Conservation (phyloP, 2,329 filamentous ascomycete genomes). For the Coniochaeta hoffmannii region DNA sequence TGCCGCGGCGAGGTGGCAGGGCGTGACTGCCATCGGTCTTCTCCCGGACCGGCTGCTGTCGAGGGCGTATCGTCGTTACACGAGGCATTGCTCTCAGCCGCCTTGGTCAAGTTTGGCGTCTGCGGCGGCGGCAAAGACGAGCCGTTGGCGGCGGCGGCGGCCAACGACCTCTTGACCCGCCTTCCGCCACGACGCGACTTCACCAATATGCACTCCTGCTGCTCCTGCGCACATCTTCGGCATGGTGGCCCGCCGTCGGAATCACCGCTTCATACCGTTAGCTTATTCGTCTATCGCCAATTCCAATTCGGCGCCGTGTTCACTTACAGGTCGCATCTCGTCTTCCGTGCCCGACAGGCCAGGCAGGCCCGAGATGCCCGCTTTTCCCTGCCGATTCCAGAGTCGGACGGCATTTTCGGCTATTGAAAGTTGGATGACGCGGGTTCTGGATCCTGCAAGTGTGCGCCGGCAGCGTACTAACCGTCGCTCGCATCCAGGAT, state of each 20-base stretch:
- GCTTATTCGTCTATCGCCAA: not conserved
- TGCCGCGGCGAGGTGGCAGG: not conserved
- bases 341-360: constrained; percentile 23
- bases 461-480: too few species aligned
- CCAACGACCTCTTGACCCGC: constrained; percentile 14
- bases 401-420: not conserved
- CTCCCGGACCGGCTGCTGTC: not conserved
- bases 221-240: constrained; percentile 27
- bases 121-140: not conserved
- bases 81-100: not conserved
- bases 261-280: constrained; percentile 17
- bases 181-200: constrained; percentile 30
- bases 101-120: not conserved
- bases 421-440: too few species aligned
- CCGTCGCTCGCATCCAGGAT: too few species aligned
- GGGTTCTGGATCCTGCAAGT: too few species aligned
- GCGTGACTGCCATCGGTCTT: not conserved
- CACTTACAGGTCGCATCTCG: constrained; percentile 24
- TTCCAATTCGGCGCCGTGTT: constrained; percentile 6
- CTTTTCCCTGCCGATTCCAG: constrained; percentile 11
- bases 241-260: constrained; percentile 27
- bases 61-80: not conserved
- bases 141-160: not conserved
- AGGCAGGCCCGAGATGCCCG: constrained; percentile 23
- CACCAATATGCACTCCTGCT: constrained; percentile 30